phyloP scores from a whole-genome alignment of 306 rosid species.

The Cyclanthera cordifolia region DNA sequence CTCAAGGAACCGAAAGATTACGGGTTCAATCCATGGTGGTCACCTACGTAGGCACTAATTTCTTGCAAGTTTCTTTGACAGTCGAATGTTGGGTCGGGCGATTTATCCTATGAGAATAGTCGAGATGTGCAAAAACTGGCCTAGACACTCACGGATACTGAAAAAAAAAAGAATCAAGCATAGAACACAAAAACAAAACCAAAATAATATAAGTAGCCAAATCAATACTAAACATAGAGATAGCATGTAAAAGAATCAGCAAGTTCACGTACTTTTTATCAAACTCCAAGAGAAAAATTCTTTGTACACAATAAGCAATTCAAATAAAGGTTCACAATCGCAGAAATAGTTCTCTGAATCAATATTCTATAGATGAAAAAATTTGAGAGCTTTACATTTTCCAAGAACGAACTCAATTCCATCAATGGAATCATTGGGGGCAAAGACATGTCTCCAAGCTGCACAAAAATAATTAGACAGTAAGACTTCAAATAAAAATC shows the following conservation, averaged over 20 bases:
- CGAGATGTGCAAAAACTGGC: too few species aligned
- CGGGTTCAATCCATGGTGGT: too few species aligned
- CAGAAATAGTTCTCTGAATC: background rate
- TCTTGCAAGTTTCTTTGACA: too few species aligned
- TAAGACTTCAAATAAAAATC: slow-evolving; percentile 6
- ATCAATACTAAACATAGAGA: background rate
- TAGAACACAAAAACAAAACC: background rate
- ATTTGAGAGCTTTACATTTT: slow-evolving; percentile 49
- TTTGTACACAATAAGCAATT: slow-evolving; percentile 6
- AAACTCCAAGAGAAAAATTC: background rate
- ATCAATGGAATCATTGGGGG: slow-evolving; percentile 49
- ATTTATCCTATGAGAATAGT: too few species aligned
- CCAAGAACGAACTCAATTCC: slow-evolving; percentile 78
- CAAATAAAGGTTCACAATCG: background rate
- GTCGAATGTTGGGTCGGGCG: too few species aligned
- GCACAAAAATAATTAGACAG: slow-evolving; percentile 41
- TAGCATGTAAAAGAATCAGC: background rate
- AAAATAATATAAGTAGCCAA: background rate
- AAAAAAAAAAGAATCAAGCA: too few species aligned
- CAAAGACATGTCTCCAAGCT: slow-evolving; percentile 96
- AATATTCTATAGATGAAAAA: background rate
- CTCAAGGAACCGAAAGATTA: too few species aligned
- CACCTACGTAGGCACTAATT: too few species aligned
- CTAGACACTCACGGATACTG: too few species aligned
- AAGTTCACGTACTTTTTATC: background rate